phyloP scores from a whole-genome alignment of 805 yeast species.

The Saturnispora hagleri region DNA sequence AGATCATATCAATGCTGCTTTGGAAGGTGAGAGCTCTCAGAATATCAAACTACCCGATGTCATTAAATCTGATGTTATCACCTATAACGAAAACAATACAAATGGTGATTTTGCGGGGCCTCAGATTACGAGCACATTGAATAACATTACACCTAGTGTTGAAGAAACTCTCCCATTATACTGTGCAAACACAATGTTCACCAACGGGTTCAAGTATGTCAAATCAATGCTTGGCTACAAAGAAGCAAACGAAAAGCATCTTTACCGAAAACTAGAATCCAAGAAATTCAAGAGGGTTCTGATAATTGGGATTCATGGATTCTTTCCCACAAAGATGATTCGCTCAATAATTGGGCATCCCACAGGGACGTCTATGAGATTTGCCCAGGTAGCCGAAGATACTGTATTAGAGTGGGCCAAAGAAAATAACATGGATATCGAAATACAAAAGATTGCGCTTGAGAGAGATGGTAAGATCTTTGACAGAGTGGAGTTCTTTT shows the following conservation, averaged over 20 bases:
- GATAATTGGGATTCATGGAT: slow-evolving; percentile 92
- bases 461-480: slow-evolving; percentile 90
- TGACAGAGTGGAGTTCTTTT: slow-evolving; percentile 77
- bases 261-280: slow-evolving; percentile 17
- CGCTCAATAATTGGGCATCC: slow-evolving; percentile 91
- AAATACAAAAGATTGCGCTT: slow-evolving; percentile 82
- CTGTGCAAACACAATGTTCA: slow-evolving; percentile 10
- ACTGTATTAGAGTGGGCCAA: slow-evolving; percentile 62
- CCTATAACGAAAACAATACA: background rate
- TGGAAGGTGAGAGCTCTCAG: background rate
- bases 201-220: slow-evolving; percentile 11
- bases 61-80: slow-evolving; percentile 9
- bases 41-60: slow-evolving; percentile 5
- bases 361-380: slow-evolving; percentile 87
- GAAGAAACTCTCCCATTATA: slow-evolving; percentile 21
- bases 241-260: slow-evolving; percentile 10
- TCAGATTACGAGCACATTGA: slow-evolving; percentile 10
- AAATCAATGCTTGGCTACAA: slow-evolving; percentile 15
- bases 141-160: slow-evolving; percentile 24
- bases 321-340: slow-evolving; percentile 80
- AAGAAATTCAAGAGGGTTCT: slow-evolving; percentile 45
- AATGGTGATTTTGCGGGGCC: background rate
- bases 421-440: slow-evolving; percentile 34
- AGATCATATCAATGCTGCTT: background rate
- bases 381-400: slow-evolving; percentile 82